Evolutionary conservation across 768 basidiomycete species (phyloP).

Genomic region (Sporobolomyces phaffii): DNA sequence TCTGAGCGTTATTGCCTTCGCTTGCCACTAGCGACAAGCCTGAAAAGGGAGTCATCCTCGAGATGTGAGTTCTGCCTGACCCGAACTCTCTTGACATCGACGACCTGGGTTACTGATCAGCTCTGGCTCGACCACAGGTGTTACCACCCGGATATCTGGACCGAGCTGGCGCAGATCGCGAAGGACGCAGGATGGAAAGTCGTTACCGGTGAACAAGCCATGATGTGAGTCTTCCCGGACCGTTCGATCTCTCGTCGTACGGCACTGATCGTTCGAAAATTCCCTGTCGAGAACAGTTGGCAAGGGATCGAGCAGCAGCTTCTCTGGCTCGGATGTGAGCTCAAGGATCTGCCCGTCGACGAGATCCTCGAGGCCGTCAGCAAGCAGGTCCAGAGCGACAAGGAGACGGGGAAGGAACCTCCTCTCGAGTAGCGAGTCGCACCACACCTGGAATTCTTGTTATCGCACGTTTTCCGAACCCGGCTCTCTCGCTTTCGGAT

Average conservation of each 20-base stretch:
- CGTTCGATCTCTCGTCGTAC: no score
- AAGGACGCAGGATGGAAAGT: conserved; percentile 39
- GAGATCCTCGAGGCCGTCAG: conserved; percentile 38
- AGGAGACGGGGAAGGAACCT: conserved; percentile 32
- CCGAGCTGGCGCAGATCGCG: conserved; percentile 29
- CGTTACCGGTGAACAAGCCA: conserved; percentile 38
- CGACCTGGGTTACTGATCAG: no score
- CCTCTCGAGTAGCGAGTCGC: conserved; percentile 16
- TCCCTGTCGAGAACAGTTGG: no score
- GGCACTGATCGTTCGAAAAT: no score
- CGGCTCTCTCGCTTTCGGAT: no score
- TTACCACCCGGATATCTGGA: conserved; percentile 40
- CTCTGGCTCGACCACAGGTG: conserved; percentile 7
- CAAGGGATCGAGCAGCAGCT: conserved; percentile 42
- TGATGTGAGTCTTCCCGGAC: conserved; percentile 39
- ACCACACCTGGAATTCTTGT: no score
- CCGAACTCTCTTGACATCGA: neutral
- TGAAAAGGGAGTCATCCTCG: conserved; percentile 41
- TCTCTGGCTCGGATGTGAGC: conserved; percentile 37
- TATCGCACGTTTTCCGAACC: no score
- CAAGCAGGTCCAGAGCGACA: conserved; percentile 39
- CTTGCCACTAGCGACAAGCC: conserved; percentile 37
- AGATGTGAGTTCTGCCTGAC: conserved; percentile 30
- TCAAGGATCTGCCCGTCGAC: conserved; percentile 36
- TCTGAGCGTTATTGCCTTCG: no score